These are phyloP conservation scores for Clonostachys sp. DNA, from an alignment of 2,329 filamentous ascomycete genomes.

Conservation along the genomic window DNA sequence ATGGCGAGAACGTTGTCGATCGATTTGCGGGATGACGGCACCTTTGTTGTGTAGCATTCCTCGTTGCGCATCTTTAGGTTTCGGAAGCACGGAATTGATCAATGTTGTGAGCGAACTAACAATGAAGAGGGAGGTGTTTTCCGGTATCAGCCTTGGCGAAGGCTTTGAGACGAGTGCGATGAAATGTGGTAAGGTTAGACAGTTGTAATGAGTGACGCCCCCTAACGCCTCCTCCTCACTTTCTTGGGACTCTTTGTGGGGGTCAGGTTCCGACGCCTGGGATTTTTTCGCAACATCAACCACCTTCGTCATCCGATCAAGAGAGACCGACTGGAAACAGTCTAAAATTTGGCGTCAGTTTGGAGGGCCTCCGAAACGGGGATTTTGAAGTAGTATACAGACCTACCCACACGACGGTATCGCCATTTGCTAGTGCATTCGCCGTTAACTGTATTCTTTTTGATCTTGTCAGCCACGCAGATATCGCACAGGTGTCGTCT, in stretches of 20 bases:
- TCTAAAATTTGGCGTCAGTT: conserved; percentile 21
- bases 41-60: conserved; percentile 32
- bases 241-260: not conserved
- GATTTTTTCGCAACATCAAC: conserved; percentile 10
- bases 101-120: conserved; percentile 75
- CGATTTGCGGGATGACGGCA: conserved; percentile 5
- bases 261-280: conserved; percentile 8
- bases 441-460: conserved; percentile 65
- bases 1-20: not conserved
- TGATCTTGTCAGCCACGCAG: conserved; percentile 2
- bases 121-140: conserved; percentile 63
- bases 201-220: conserved; percentile 42
- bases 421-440: conserved; percentile 54
- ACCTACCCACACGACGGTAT: conserved; percentile 81
- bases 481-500: too few species aligned
- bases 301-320: conserved; percentile 17
- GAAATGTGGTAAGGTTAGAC: conserved; percentile 63
- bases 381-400: conserved; percentile 24
- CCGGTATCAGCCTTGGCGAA: conserved; percentile 57
- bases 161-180: conserved; percentile 70
- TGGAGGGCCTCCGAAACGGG: too few species aligned
- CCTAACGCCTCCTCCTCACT: not conserved
- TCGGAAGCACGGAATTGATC: conserved; percentile 73
- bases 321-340: conserved; percentile 37
- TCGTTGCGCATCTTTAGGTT: conserved; percentile 35